phyloP scores from a whole-genome alignment of 2,329 filamentous ascomycete species.

The Talaromyces sp. region DNA sequence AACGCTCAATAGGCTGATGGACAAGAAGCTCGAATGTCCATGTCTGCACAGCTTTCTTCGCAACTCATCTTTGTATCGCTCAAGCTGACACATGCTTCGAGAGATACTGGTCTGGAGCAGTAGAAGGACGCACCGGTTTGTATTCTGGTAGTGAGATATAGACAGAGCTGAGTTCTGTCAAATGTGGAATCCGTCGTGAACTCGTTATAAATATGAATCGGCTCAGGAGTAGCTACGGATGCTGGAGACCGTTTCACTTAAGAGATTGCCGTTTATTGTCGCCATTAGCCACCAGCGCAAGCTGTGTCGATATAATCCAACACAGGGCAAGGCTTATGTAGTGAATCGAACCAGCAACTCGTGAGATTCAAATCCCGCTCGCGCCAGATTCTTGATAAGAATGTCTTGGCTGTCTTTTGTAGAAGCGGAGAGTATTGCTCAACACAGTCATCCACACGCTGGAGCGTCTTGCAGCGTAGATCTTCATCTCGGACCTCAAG shows the following conservation, averaged over 20 bases:
- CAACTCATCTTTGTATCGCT: too few species aligned
- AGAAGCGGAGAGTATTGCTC: constrained; percentile 5
- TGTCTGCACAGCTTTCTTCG: too few species aligned
- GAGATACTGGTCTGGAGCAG: constrained; percentile 4
- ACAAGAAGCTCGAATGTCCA: too few species aligned
- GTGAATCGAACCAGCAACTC: constrained; percentile 5
- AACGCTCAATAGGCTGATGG: too few species aligned
- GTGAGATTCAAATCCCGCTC: neutral
- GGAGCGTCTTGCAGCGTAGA: constrained; percentile 1
- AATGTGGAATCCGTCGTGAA: neutral
- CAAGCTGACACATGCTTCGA: neutral
- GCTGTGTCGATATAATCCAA: constrained; percentile 1
- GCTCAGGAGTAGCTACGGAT: neutral
- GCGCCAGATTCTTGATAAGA: constrained; percentile 6
- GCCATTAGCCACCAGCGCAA: neutral
- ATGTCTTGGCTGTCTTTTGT: constrained; percentile 7
- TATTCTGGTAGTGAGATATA: constrained; percentile 10
- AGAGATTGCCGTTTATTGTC: too few species aligned
- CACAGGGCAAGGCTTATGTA: constrained; percentile 8
- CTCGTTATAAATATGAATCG: neutral
- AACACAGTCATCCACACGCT: constrained; percentile 7
- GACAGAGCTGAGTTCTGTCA: constrained; percentile 3
- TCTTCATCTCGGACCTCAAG: constrained; percentile 4
- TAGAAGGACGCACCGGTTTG: constrained; percentile 2
- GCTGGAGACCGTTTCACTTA: neutral